phyloP scores from a whole-genome alignment of 2,329 filamentous ascomycete species.

The Colletotrichum sp. region DNA sequence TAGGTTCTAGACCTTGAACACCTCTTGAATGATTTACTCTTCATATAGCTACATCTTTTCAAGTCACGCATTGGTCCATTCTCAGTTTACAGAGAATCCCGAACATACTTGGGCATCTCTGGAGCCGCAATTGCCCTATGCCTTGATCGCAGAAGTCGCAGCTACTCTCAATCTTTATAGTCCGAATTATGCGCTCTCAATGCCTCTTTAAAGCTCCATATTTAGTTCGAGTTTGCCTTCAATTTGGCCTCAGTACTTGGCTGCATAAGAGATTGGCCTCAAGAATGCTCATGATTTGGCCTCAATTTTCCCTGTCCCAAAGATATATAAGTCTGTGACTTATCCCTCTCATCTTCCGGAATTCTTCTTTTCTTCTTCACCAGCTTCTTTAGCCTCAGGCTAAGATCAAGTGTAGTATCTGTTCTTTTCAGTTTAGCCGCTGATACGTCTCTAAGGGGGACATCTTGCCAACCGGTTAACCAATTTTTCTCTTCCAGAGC shows the following conservation, averaged over 20 bases:
- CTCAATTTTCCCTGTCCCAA: neutral
- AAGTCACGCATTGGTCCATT: neutral
- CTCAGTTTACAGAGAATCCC: neutral
- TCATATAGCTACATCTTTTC: neutral
- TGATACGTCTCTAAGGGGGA: neutral
- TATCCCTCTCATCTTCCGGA: neutral
- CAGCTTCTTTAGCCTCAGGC: constrained; percentile 26
- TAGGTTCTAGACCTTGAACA: neutral
- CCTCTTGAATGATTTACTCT: neutral
- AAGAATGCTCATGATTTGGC: neutral
- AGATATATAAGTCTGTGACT: neutral
- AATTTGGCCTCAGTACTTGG: neutral
- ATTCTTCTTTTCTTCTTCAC: constrained; percentile 18
- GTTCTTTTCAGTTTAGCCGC: neutral
- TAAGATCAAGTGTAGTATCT: constrained; percentile 16
- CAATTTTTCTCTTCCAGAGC: neutral
- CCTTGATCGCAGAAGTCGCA: neutral
- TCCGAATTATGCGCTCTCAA: neutral
- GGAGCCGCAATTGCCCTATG: neutral
- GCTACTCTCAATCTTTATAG: neutral
- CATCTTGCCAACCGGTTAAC: neutral
- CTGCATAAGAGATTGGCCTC: neutral
- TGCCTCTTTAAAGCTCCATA: neutral
- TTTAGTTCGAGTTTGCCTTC: neutral
- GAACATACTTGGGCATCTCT: neutral